These are phyloP conservation scores for Diophrys sp. DNA, from an alignment of 73 alveolate genomes.

Conservation along the genomic window DNA sequence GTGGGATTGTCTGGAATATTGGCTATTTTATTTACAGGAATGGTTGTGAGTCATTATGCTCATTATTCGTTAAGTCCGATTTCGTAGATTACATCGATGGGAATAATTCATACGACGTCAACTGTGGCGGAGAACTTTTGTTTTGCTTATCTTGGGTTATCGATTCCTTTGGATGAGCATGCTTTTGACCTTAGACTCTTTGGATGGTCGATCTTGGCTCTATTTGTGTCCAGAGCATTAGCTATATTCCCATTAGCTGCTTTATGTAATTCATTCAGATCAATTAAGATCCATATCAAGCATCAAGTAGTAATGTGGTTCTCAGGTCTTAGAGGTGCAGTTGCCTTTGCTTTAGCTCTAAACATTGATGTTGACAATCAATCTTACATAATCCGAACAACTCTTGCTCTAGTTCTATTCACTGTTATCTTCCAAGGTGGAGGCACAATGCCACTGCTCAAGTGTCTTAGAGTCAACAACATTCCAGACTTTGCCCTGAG, in stretches of 20 bases:
- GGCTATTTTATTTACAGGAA: slow-evolving; percentile 33
- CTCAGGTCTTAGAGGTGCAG: slow-evolving; percentile 58
- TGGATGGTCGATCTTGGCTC: slow-evolving; percentile 7
- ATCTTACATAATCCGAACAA: slow-evolving; percentile 20
- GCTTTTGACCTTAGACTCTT: slow-evolving; percentile 1
- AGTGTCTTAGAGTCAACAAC: not conserved
- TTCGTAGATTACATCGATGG: slow-evolving; percentile 17
- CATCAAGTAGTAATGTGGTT: slow-evolving; percentile 41
- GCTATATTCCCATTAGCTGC: slow-evolving; percentile 30
- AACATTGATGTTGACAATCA: slow-evolving; percentile 25
- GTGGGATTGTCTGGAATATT: slow-evolving; percentile 49
- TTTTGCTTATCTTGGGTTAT: slow-evolving; percentile 49
- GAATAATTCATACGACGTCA: slow-evolving; percentile 13
- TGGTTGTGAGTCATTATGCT: slow-evolving; percentile 34
- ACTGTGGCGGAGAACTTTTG: slow-evolving; percentile 48
- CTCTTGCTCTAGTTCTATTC: slow-evolving; percentile 18
- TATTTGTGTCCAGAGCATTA: slow-evolving; percentile 31
- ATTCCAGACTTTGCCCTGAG: not conserved
- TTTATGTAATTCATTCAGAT: slow-evolving; percentile 19
- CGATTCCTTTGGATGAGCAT: slow-evolving; percentile 18
- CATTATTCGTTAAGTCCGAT: slow-evolving; percentile 21
- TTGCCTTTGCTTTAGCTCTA: slow-evolving; percentile 52
- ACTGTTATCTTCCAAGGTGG: slow-evolving; percentile 21
- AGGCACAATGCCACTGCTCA: not conserved
- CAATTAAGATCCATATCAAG: not conserved